A percentile compares a stretch with the other conserved stretches of the same genome.
These are phyloP conservation scores for Saccharomycopsis sp. DNA, from an alignment of 805 yeast species.

Conservation along the genomic window DNA sequence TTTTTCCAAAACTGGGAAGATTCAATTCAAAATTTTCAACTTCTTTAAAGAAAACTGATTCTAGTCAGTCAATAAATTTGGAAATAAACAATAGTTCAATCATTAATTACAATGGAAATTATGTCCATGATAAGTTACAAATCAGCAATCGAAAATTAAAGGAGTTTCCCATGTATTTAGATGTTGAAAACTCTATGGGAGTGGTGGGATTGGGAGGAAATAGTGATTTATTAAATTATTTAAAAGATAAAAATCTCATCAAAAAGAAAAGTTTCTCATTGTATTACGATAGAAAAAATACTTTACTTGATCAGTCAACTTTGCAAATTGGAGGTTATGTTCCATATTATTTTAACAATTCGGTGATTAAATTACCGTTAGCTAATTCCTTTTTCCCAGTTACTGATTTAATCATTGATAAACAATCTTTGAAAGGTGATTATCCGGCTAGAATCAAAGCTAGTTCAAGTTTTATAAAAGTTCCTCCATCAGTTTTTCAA, in stretches of 20 bases:
- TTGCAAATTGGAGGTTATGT: not conserved
- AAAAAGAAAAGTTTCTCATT: not conserved
- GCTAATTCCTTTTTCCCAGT: too few species aligned
- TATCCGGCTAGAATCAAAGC: not conserved
- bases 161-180: not conserved
- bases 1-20: not conserved
- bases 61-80: too few species aligned
- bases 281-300: not conserved
- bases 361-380: not conserved
- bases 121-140: not conserved
- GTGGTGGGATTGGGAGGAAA: not conserved
- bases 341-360: not conserved
- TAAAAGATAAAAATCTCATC: not conserved
- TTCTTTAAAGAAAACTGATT: not conserved
- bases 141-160: not conserved
- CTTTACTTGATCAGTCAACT: not conserved
- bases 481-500: not conserved
- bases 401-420: too few species aligned
- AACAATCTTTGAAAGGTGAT: not conserved
- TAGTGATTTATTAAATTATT: not conserved
- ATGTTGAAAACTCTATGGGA: not conserved
- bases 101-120: not conserved
- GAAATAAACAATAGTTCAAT: not conserved
- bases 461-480: not conserved
- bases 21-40: not conserved